A percentile compares a stretch with the other conserved stretches of the same genome.
phyloP scores from a whole-genome alignment of 2,329 filamentous ascomycete genomes.

The Hypoxylon sp. region DNA sequence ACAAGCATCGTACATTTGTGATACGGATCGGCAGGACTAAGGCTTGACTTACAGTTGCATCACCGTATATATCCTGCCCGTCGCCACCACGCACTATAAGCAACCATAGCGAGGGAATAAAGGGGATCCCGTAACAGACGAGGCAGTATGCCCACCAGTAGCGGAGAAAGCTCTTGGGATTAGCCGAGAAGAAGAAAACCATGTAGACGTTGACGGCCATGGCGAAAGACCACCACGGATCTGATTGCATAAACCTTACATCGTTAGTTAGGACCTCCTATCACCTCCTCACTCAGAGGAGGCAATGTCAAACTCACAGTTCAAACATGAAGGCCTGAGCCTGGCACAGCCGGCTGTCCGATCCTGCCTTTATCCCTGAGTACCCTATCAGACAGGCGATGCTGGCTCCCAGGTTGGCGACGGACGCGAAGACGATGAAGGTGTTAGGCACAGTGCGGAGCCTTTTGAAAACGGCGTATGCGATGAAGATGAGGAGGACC shows the following conservation, averaged over 20 bases:
- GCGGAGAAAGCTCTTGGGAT: slow-evolving; percentile 72
- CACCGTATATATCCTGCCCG: slow-evolving; percentile 58
- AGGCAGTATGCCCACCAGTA: slow-evolving; percentile 76
- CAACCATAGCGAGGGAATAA: slow-evolving; percentile 70
- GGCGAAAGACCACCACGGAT: slow-evolving; percentile 79
- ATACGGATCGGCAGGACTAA: not conserved
- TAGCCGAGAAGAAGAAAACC: slow-evolving; percentile 67
- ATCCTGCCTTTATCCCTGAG: slow-evolving; percentile 65
- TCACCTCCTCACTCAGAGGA: not conserved
- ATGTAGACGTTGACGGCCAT: slow-evolving; percentile 86
- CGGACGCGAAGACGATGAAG: slow-evolving; percentile 68
- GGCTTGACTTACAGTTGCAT: slow-evolving; percentile 59
- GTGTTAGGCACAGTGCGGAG: slow-evolving; percentile 67
- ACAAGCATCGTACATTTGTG: not conserved
- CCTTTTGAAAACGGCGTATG: slow-evolving; percentile 59
- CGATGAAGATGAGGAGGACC: slow-evolving; percentile 60
- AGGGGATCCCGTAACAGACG: slow-evolving; percentile 75
- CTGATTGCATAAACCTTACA: slow-evolving; percentile 76
- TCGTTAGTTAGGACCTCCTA: slow-evolving; percentile 12
- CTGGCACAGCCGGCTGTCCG: slow-evolving; percentile 66
- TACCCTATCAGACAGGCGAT: slow-evolving; percentile 75
- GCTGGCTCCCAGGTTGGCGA: slow-evolving; percentile 66
- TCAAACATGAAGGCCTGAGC: slow-evolving; percentile 69
- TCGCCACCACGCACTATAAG: slow-evolving; percentile 60
- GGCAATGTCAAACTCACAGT: slow-evolving; percentile 61